These are phyloP conservation scores for Rosa multiflora DNA, from an alignment of 306 rosid species.

Conservation along the genomic window DNA sequence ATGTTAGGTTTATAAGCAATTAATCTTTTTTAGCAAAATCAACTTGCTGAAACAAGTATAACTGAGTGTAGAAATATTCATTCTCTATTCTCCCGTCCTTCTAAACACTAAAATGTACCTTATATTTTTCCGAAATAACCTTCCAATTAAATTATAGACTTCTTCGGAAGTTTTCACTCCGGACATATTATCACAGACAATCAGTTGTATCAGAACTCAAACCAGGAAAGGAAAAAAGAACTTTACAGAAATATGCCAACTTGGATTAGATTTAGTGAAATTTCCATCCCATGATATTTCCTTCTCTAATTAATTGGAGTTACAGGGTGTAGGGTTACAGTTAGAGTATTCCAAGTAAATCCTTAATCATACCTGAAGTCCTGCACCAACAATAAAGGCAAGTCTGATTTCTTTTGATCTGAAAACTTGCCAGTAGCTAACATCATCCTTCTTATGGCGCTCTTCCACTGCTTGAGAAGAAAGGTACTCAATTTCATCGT, in stretches of 20 bases:
- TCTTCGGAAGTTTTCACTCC: not conserved
- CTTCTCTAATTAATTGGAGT: not conserved
- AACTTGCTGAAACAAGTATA: not conserved
- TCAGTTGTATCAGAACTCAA: no score
- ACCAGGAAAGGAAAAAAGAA: not conserved
- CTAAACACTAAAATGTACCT: not conserved
- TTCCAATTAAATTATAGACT: not conserved
- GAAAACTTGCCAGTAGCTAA: constrained; percentile 57
- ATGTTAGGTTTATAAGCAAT: not conserved
- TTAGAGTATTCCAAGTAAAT: constrained; percentile 6
- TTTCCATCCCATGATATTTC: not conserved
- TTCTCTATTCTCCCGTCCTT: not conserved
- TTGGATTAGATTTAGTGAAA: not conserved
- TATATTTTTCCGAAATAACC: not conserved
- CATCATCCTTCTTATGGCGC: constrained; percentile 34
- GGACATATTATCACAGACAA: not conserved
- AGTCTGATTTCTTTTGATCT: constrained; percentile 70
- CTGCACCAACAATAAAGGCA: constrained; percentile 86
- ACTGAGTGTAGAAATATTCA: not conserved
- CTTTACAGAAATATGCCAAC: not conserved
- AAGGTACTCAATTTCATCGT: constrained; percentile 68
- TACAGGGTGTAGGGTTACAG: not conserved
- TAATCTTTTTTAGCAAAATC: not conserved
- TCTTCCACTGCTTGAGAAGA: constrained; percentile 63
- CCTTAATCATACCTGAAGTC: constrained; percentile 63